phyloP scores from a whole-genome alignment of 2,329 filamentous ascomycete species.

The Pestalotiopsis sp. region DNA sequence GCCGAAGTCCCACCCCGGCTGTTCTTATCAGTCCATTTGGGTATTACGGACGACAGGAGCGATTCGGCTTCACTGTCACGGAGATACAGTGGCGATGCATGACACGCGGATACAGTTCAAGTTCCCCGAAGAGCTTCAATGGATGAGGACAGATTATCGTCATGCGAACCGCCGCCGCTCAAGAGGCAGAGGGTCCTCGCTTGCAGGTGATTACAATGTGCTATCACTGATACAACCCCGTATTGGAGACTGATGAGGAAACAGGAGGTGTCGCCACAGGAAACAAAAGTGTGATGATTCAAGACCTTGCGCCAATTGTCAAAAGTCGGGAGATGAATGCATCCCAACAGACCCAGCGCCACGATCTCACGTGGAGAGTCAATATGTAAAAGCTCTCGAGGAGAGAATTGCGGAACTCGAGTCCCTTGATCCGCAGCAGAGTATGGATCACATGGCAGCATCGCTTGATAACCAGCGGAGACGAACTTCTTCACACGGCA shows the following conservation, averaged over 20 bases:
- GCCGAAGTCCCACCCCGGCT: slow-evolving; percentile 1
- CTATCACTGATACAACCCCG: not conserved
- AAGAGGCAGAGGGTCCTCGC: slow-evolving; percentile 4
- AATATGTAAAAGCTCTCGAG: slow-evolving; percentile 8
- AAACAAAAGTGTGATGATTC: slow-evolving; percentile 16
- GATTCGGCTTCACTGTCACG: not conserved
- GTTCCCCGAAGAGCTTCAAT: not conserved
- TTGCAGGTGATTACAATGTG: not conserved
- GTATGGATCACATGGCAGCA: slow-evolving; percentile 1
- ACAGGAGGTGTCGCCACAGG: slow-evolving; percentile 10
- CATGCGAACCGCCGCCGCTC: slow-evolving; percentile 2
- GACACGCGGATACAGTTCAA: not conserved
- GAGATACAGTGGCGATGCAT: not conserved
- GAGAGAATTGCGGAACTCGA: slow-evolving; percentile 10
- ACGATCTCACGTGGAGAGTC: slow-evolving; percentile 4
- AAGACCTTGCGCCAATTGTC: slow-evolving; percentile 16
- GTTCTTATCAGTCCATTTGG: not conserved
- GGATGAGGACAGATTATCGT: not conserved
- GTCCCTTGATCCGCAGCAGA: slow-evolving; percentile 9
- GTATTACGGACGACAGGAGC: not conserved
- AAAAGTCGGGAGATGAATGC: slow-evolving; percentile 17
- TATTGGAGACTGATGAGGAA: not conserved
- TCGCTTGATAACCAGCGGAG: not conserved
- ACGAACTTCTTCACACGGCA: not conserved
- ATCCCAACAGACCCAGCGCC: slow-evolving; percentile 4